Evolutionary conservation across 129 eudicot genomes (phyloP), one percentile per base, ranked within the genome.

Genomic region (Tagetes erecta): DNA sequence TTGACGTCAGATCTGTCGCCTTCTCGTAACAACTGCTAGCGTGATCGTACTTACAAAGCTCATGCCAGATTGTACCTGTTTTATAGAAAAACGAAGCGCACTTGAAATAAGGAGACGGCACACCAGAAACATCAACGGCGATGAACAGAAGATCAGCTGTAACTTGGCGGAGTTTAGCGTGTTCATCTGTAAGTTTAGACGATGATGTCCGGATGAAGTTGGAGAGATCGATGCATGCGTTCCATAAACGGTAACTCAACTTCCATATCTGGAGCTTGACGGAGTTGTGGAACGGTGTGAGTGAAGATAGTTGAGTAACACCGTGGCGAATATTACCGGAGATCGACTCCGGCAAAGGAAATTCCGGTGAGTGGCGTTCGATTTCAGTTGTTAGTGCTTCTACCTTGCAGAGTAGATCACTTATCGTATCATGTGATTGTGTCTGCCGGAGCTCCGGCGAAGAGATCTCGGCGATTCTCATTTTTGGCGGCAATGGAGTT

Each of bases 211-310:
- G 74, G 27, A 81, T 46, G 58, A 89, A 78, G 63, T 94, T 91
- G 79, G 91, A 83, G 70, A 90, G 68, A 79, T 94, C 99, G 74
- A 94, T 95, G 74, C 96, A 88, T 8, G 90, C 75, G 80, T 90
- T 94, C 97, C 97, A 94, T 56, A 94, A 85, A 64, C 99, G 96
- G 83, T 88, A 94, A 64, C 89, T 80, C 82, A 94, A 85, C 71
- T 91, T 90, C 97, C 99, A 94, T 49, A 91, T 75, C 52, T 83
- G 84, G 72, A 94, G 85, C 76, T 94, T 91, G 67, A 72, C 46
- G 9, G 97, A 80, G 66, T 94, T 91, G 31, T 81, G 80, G 75
- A 86, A 82, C n/a, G 97, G 97, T 60, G 87, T 49, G 66, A 91
- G 85, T 64, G 84, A 77, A 37, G 67, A 76, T 47, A 91, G 83